Conservation (phyloP, 495 filamentous ascomycete genomes). For the Annulohypoxylon nitens region DNA sequence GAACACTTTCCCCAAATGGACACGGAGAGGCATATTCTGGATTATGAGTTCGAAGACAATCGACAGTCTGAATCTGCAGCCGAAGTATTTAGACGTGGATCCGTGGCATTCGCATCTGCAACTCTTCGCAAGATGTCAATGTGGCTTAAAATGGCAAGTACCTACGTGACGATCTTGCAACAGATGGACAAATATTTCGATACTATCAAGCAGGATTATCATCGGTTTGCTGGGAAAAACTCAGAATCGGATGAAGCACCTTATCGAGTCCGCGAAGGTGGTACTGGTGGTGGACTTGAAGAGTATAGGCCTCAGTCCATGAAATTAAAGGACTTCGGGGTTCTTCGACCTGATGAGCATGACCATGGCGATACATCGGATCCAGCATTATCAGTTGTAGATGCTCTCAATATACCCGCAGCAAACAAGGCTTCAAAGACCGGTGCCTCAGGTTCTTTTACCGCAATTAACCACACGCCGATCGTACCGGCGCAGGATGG, state of each 20-base stretch:
- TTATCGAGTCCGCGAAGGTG: slow-evolving; percentile 63
- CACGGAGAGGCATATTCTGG: slow-evolving; percentile 69
- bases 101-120: slow-evolving; percentile 57
- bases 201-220: slow-evolving; percentile 72
- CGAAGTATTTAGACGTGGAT: slow-evolving; percentile 54
- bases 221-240: slow-evolving; percentile 49
- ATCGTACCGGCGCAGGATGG: slow-evolving; percentile 34
- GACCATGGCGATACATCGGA: slow-evolving; percentile 46
- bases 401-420: slow-evolving; percentile 29
- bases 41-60: slow-evolving; percentile 48
- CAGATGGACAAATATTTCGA: slow-evolving; percentile 77
- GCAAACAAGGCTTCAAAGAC: slow-evolving; percentile 50
- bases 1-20: slow-evolving; percentile 86
- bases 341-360: slow-evolving; percentile 52
- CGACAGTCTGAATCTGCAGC: slow-evolving; percentile 45
- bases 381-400: slow-evolving; percentile 50
- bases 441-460: slow-evolving; percentile 58
- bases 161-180: slow-evolving; percentile 76
- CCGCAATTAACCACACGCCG: slow-evolving; percentile 64
- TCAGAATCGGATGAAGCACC: slow-evolving; percentile 35
- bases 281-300: slow-evolving; percentile 73
- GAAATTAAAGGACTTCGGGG: slow-evolving; percentile 59
- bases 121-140: slow-evolving; percentile 71
- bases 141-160: slow-evolving; percentile 76
- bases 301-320: slow-evolving; percentile 69